A percentile compares a stretch with the other conserved stretches of the same genome.
phyloP scores from a whole-genome alignment of 1,284 basidiomycete genomes.

The Boletus subluridellus region DNA sequence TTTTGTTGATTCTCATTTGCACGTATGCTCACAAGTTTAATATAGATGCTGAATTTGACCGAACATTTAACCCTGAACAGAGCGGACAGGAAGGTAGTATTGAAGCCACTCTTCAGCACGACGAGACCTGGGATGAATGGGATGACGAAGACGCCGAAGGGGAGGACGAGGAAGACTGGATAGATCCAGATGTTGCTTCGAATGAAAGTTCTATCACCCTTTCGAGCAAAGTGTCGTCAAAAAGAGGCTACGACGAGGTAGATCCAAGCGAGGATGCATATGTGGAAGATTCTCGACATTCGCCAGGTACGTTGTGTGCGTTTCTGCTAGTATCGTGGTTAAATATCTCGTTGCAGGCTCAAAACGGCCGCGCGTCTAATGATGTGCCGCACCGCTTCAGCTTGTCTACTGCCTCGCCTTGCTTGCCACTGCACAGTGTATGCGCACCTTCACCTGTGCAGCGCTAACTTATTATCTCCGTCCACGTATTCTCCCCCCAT shows the following conservation, averaged over 20 bases:
- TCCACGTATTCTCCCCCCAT: constrained; percentile 8
- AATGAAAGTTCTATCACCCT: constrained; percentile 44
- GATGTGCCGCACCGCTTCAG: constrained; percentile 11
- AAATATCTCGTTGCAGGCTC: constrained; percentile 23
- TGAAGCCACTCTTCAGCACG: constrained; percentile 17
- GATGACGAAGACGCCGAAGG: constrained; percentile 44
- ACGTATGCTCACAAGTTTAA: constrained; percentile 7
- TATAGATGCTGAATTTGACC: constrained; percentile 30
- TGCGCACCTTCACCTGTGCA: constrained; percentile 6
- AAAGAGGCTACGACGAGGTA: constrained; percentile 49
- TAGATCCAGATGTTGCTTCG: constrained; percentile 35
- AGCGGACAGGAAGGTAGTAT: constrained; percentile 18
- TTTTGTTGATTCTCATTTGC: neutral
- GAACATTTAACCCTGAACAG: constrained; percentile 17
- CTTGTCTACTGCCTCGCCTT: neutral
- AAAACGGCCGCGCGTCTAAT: constrained; percentile 38
- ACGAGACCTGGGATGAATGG: constrained; percentile 35
- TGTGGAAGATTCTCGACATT: constrained; percentile 33
- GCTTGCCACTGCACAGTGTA: neutral
- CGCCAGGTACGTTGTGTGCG: constrained; percentile 42
- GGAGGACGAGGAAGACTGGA: constrained; percentile 38
- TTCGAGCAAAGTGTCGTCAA: constrained; percentile 44
- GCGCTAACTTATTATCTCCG: constrained; percentile 32
- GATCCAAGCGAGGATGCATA: constrained; percentile 40
- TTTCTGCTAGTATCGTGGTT: neutral